Base-by-base conservation (phyloP, 108 stramenopile genomes). In the Epipyxis sp. region DNA sequence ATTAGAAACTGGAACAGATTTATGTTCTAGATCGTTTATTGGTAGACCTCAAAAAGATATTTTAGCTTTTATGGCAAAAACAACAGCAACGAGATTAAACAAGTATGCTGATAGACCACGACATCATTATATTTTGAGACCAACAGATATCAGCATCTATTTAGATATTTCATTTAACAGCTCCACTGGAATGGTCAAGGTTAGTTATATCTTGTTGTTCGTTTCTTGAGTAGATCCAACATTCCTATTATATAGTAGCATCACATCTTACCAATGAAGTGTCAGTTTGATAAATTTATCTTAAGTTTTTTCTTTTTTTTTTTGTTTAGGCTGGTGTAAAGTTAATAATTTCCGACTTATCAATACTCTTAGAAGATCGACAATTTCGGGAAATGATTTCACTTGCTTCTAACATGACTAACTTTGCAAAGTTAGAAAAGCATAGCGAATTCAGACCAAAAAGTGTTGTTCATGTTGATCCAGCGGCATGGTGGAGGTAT, bases 401-500 rank as follows among this genome's bases (percentile, higher is more conserved):
- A 10, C 3, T 65, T 3, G 61, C 61, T 25, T 13, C 34, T 10
- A 65, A 65, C 25, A 65, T 65, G 80, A 79, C 25, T 42, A 79
- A 32, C 79, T 79, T 69, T 68, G 29, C 1, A 77, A 79, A 30
- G 41, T 69, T 79, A 61, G 80, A 78, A 58, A 79, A 65, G 62
- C 32, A 29, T 6, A 62, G 69, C 44, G 25, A 68, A n/a, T 1
- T 13, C 20, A 61, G 81, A 74, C 81, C 81, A 3, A 69, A 59
- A 6, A 76, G 59, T 59, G 39, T 54, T 29, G 78, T 81, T 59
- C 35, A 25, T 0, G 71, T 39, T 20, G 79, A 81, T 29, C 78
- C 78, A 3, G 34, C n/a, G 57, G 79, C 81, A 0, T 81, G 81
- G 81, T 81, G 78, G 78, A 72, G 76, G 39, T 81, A 76, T 40